These are phyloP conservation scores for Dactylellina drechsleri DNA, from an alignment of 2,329 filamentous ascomycete species.

Conservation along the genomic window DNA sequence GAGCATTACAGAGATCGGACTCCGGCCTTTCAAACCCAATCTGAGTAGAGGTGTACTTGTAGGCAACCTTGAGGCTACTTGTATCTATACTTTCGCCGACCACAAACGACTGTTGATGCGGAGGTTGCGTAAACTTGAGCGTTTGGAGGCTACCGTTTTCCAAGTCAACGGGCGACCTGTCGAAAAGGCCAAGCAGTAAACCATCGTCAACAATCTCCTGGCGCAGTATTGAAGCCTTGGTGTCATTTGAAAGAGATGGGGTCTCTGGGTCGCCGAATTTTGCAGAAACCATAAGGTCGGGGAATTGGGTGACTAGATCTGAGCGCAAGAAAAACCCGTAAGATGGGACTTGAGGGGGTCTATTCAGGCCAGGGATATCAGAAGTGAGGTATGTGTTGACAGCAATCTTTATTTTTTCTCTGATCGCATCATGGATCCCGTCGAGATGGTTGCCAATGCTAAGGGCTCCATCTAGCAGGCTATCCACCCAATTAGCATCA, in stretches of 20 bases:
- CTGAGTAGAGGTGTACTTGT: no score
- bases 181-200: conserved; percentile 60
- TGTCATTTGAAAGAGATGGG: no score
- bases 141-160: no score
- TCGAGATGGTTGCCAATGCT: conserved; percentile 62
- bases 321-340: conserved; percentile 63
- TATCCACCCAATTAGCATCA: conserved; percentile 64
- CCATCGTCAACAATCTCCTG: conserved; percentile 60
- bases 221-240: conserved; percentile 57
- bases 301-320: conserved; percentile 61
- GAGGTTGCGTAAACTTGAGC: conserved; percentile 61
- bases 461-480: conserved; percentile 64
- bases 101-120: conserved; percentile 62
- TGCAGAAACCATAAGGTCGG: conserved; percentile 60
- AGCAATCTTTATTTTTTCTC: no score
- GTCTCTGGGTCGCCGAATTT: not conserved
- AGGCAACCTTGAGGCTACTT: no score
- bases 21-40: no score
- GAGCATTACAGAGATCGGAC: not conserved
- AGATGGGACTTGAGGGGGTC: conserved; percentile 60
- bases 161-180: conserved; percentile 58
- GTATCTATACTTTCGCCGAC: conserved; percentile 21
- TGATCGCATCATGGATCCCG: no score
- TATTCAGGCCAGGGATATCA: conserved; percentile 30
- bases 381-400: no score